These are phyloP conservation scores for Russula dissimulans DNA, from an alignment of 768 basidiomycete species.

Conservation along the genomic window DNA sequence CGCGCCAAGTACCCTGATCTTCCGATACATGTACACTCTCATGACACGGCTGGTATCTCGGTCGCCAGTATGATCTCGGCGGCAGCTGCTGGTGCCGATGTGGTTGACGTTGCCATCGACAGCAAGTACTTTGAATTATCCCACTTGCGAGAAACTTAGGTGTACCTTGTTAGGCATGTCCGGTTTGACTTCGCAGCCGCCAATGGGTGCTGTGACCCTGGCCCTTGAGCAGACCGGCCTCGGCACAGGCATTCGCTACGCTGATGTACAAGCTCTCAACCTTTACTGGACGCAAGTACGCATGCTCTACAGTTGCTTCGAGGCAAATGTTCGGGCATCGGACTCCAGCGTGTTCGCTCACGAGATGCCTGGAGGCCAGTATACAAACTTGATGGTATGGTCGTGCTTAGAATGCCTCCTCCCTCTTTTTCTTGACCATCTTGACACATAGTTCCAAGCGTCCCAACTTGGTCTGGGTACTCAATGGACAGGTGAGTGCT, in stretches of 20 bases:
- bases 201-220: constrained; percentile 95
- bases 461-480: constrained; percentile 93
- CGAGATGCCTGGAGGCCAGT: constrained; percentile 98
- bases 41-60: constrained; percentile 98
- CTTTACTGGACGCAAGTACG: constrained; percentile 97
- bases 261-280: constrained; percentile 96
- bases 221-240: constrained; percentile 91
- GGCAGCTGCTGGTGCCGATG: constrained; percentile 95
- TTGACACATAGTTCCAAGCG: constrained; percentile 81
- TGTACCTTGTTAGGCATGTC: constrained; percentile 69
- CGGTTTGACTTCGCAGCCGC: constrained; percentile 94
- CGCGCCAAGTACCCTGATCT: constrained; percentile 94
- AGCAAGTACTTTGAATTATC: constrained; percentile 42
- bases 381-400: constrained; percentile 84
- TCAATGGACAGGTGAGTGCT: constrained; percentile 73
- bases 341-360: constrained; percentile 98
- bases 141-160: constrained; percentile 10
- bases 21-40: constrained; percentile 98
- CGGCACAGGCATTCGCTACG: constrained; percentile 93
- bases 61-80: constrained; percentile 95
- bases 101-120: constrained; percentile 97
- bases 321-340: constrained; percentile 93
- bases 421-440: constrained; percentile 17
- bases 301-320: constrained; percentile 91
- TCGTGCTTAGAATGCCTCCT: constrained; percentile 9